These are phyloP conservation scores for Phytophthora ramorum DNA, from an alignment of 352 stramenopile species.

Conservation along the genomic window DNA sequence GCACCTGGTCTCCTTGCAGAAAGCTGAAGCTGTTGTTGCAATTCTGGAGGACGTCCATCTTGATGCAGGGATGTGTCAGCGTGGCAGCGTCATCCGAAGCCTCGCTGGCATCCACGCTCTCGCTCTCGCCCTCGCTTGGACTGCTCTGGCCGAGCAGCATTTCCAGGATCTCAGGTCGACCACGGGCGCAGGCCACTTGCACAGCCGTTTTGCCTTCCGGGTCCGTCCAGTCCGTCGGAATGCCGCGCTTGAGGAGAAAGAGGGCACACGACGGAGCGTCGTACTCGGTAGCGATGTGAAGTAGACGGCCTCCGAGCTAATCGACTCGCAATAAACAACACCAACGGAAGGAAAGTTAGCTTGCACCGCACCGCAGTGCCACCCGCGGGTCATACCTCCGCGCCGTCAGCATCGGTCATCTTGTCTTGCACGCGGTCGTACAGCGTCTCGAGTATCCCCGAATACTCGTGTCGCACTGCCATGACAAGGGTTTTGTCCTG, in stretches of 20 bases:
- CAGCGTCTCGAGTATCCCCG: slow-evolving; percentile 19
- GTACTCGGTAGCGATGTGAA: slow-evolving; percentile 24
- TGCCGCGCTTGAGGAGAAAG: slow-evolving; percentile 16
- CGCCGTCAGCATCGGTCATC: slow-evolving; percentile 1
- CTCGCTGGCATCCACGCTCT: not conserved
- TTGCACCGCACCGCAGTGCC: not conserved
- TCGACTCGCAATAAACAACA: not conserved
- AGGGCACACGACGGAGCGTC: slow-evolving; percentile 18
- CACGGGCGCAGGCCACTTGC: slow-evolving; percentile 20
- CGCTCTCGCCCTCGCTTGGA: not conserved
- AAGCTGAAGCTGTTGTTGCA: slow-evolving; percentile 27
- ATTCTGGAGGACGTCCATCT: slow-evolving; percentile 27
- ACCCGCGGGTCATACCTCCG: slow-evolving; percentile 7
- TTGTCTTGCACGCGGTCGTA: slow-evolving; percentile 23
- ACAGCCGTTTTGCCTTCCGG: slow-evolving; percentile 13
- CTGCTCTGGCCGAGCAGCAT: slow-evolving; percentile 11
- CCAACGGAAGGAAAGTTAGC: not conserved
- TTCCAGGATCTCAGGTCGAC: slow-evolving; percentile 20
- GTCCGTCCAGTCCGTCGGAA: slow-evolving; percentile 17
- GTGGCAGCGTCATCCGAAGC: not conserved
- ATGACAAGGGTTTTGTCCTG: slow-evolving; percentile 32
- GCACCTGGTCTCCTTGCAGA: slow-evolving; percentile 15
- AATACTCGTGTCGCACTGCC: slow-evolving; percentile 26
- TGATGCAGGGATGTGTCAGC: slow-evolving; percentile 16
- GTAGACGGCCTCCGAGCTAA: slow-evolving; percentile 23